Conservation (phyloP, 2,329 filamentous ascomycete species). For the Monilinia fructigena region DNA sequence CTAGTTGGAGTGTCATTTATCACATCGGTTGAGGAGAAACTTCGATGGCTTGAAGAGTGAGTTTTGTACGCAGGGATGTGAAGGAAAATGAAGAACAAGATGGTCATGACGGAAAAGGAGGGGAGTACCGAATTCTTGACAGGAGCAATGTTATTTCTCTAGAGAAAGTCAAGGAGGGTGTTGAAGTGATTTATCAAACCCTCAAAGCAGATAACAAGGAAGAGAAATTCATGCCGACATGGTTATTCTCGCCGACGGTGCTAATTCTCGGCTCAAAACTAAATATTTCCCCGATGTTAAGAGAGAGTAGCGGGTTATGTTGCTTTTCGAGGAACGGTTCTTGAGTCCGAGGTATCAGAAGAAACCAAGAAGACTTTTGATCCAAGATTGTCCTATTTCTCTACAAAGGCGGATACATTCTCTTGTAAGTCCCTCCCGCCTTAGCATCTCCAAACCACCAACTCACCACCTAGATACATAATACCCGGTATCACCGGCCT, state of each 20-base stretch:
- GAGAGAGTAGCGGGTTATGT: conserved; percentile 33
- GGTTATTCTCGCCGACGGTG: conserved; percentile 31
- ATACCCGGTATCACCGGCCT: conserved; percentile 45
- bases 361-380: conserved; percentile 40
- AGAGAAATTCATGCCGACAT: conserved; percentile 25
- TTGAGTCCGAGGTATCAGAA: conserved; percentile 43
- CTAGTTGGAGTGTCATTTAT: conserved; percentile 31
- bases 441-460: neutral
- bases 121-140: neutral
- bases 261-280: conserved; percentile 28
- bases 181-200: conserved; percentile 17
- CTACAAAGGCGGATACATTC: conserved; percentile 43
- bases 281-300: conserved; percentile 26
- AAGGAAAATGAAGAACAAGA: neutral
- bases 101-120: neutral
- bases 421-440: conserved; percentile 31
- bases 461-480: conserved; percentile 39
- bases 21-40: conserved; percentile 28
- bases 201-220: conserved; percentile 1
- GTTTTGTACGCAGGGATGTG: conserved; percentile 13
- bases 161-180: neutral
- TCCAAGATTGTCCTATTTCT: conserved; percentile 45
- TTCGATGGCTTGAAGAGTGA: conserved; percentile 31
- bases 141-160: neutral
- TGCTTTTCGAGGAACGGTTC: conserved; percentile 44